Evolutionary conservation across 2,329 filamentous ascomycete genomes (phyloP), one percentile per base, ranked within the genome.

Genomic region (Alternaria novae-zelandiae): DNA sequence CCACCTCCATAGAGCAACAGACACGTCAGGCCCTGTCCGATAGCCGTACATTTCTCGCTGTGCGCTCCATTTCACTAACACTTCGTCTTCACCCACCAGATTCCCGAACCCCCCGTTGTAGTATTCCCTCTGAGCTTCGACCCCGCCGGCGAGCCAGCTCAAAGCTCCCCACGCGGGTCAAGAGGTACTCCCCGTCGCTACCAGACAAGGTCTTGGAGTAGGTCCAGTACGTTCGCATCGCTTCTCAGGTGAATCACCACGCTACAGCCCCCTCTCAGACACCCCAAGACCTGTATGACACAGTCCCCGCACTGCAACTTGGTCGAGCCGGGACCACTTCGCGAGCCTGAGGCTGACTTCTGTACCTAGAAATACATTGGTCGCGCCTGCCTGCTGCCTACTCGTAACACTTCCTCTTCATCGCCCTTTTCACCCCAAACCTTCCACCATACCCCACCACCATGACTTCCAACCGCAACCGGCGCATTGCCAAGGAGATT

Each of bases 401-500:
- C 26, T 26, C 23, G 21, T n/a, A 20, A 36, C 49, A 54, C 44
- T 57, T 45, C 32, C 58, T 32, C 54, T 36, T 36, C 54, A 49
- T 59, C 57, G 20, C 55, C 54, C 44, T 21, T 53, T 44, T 45
- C 44, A 50, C 28, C 25, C 21, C 26, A 13, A 53, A 56, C 32
- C 44, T 36, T 44, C 44, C 41, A 17, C 28, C 46, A 26, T 15
- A 47, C 15, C 17, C n/a, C 47, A 20, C 41, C 68, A 78, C 72
- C 73, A 88, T 88, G 83, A 80, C 85, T 63, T 84, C 86, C 57
- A 88, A 89, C 72, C 84, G 87, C 58, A 82, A 83, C 57, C 84
- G 88, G 68, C 86, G 88, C 63, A 86, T 96, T 57, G 83, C 87
- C 68, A 95, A 94, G 81, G 92, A 96, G 85, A 85, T 96, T 59